Evolutionary conservation across 768 basidiomycete genomes (phyloP).

Genomic region (Mycena kentingensis): DNA sequence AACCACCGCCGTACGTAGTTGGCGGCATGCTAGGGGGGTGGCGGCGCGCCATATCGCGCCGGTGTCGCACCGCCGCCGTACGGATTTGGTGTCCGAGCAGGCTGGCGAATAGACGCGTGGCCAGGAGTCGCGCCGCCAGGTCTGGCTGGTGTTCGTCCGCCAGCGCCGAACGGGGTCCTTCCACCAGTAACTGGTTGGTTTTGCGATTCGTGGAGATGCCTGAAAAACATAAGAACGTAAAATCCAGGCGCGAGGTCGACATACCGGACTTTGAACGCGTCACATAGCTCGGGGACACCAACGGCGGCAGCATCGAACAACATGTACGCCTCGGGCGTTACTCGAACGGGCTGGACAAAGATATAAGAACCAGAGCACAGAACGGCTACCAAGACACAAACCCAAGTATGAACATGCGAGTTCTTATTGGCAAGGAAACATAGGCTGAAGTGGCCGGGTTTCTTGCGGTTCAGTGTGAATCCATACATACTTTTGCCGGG

Average conservation of each 20-base stretch:
- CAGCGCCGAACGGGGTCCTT: slow-evolving; percentile 79
- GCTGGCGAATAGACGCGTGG: slow-evolving; percentile 72
- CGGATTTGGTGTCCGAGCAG: slow-evolving; percentile 78
- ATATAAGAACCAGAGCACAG: slow-evolving; percentile 7
- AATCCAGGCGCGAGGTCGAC: slow-evolving; percentile 17
- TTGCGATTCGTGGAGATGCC: slow-evolving; percentile 81
- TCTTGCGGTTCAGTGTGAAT: slow-evolving; percentile 86
- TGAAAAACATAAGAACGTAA: slow-evolving; percentile 28
- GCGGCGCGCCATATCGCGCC: slow-evolving; percentile 39
- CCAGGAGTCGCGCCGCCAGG: slow-evolving; percentile 81
- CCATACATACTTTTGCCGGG: slow-evolving; percentile 95
- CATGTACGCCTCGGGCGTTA: slow-evolving; percentile 86
- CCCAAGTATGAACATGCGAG: slow-evolving; percentile 89
- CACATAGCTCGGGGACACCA: slow-evolving; percentile 91
- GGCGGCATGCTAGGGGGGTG: slow-evolving; percentile 39
- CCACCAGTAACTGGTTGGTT: slow-evolving; percentile 58
- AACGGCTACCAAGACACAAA: slow-evolving; percentile 38
- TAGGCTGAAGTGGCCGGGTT: slow-evolving; percentile 91
- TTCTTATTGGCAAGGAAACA: slow-evolving; percentile 93
- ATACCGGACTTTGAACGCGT: slow-evolving; percentile 92
- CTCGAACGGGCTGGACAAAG: slow-evolving; percentile 72
- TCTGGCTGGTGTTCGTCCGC: slow-evolving; percentile 74
- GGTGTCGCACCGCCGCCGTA: slow-evolving; percentile 53
- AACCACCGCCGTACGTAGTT: slow-evolving; percentile 26
- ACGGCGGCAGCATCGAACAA: slow-evolving; percentile 89